phyloP scores from a whole-genome alignment of 2,329 filamentous ascomycete species.

The Fusarium redolens region DNA sequence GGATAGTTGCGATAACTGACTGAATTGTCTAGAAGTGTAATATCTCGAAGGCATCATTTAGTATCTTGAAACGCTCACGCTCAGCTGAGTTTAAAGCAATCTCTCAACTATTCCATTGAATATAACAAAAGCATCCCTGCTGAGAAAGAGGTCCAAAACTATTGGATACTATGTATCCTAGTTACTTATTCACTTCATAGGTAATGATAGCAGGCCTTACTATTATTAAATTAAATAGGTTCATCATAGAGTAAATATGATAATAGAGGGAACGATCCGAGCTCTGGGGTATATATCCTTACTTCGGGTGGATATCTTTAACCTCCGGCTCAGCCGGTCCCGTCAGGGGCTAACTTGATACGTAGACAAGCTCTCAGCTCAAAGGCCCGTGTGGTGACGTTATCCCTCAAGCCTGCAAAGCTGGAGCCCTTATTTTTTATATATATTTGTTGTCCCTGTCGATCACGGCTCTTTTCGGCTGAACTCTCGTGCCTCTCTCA shows the following conservation, averaged over 20 bases:
- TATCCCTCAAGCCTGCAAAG: not conserved
- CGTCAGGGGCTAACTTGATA: slow-evolving; percentile 1
- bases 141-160: not conserved
- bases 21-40: not conserved
- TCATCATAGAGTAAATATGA: not conserved
- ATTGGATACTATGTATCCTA: not conserved
- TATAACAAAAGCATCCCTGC: not conserved
- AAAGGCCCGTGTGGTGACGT: slow-evolving; percentile 3
- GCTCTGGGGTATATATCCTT: not conserved
- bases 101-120: not conserved
- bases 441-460: not conserved
- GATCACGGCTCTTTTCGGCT: not conserved
- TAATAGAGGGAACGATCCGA: not conserved
- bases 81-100: not conserved
- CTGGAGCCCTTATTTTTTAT: not conserved
- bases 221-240: not conserved
- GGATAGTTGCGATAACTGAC: not conserved
- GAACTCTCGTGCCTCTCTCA: not conserved
- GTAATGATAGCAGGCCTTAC: not conserved
- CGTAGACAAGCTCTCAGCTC: slow-evolving; percentile 8
- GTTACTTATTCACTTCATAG: not conserved
- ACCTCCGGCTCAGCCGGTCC: not conserved
- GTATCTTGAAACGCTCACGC: not conserved
- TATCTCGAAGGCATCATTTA: too few species aligned
- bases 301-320: not conserved